A percentile compares a stretch with the other conserved stretches of the same genome.
Evolutionary conservation across 495 filamentous ascomycete genomes (phyloP).

Genomic region (Penicillium canescens): DNA sequence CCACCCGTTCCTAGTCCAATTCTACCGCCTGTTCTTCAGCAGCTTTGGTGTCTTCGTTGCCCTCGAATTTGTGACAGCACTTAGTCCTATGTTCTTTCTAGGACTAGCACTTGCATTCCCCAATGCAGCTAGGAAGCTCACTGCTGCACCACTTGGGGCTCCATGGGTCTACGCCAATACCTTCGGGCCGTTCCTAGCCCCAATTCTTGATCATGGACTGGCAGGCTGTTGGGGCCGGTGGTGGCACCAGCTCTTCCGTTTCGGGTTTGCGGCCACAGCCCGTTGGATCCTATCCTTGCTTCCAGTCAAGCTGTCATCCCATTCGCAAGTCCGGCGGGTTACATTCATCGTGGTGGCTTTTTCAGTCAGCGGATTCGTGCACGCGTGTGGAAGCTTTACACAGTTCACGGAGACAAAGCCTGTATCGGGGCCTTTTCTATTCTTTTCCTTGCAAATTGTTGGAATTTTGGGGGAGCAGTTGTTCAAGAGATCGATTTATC

Average conservation of each 20-base stretch:
- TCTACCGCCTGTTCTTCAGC: slow-evolving; percentile 53
- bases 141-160: slow-evolving; percentile 48
- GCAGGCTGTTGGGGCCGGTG: slow-evolving; percentile 77
- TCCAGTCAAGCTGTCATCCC: slow-evolving; percentile 18
- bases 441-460: slow-evolving; percentile 58
- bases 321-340: slow-evolving; percentile 17
- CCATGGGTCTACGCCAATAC: slow-evolving; percentile 66
- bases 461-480: slow-evolving; percentile 54
- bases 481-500: slow-evolving; percentile 23
- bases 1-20: slow-evolving; percentile 32
- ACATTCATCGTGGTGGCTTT: slow-evolving; percentile 53
- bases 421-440: slow-evolving; percentile 42
- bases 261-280: slow-evolving; percentile 62
- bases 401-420: slow-evolving; percentile 46
- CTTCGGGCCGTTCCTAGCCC: slow-evolving; percentile 56
- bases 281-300: slow-evolving; percentile 47
- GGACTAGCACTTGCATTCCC: slow-evolving; percentile 52
- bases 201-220: slow-evolving; percentile 65
- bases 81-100: slow-evolving; percentile 58
- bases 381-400: slow-evolving; percentile 58
- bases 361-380: slow-evolving; percentile 57
- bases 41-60: slow-evolving; percentile 52
- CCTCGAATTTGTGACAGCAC: slow-evolving; percentile 53
- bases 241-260: slow-evolving; percentile 89
- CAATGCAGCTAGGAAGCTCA: slow-evolving; percentile 31